phyloP scores from a whole-genome alignment of 805 yeast genomes.

The Yamadazyma nakazawae region DNA sequence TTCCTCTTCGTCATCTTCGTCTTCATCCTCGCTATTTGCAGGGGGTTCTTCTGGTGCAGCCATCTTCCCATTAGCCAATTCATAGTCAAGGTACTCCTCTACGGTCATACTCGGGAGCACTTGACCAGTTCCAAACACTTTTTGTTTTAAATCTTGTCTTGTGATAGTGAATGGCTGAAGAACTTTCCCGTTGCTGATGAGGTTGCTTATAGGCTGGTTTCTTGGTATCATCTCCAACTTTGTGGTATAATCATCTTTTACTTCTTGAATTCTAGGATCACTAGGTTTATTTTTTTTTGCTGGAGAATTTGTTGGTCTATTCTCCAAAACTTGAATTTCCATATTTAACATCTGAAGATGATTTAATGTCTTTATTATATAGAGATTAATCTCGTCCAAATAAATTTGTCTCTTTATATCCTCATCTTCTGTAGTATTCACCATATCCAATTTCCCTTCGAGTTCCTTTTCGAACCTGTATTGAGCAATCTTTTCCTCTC shows the following conservation, averaged over 20 bases:
- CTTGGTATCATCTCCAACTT: constrained; percentile 51
- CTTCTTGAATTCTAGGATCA: neutral
- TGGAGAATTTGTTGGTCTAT: constrained; percentile 27
- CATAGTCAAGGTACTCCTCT: constrained; percentile 87
- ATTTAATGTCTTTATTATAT: constrained; percentile 51
- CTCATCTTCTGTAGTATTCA: constrained; percentile 48
- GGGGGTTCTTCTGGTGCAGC: constrained; percentile 42
- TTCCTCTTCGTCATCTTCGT: constrained; percentile 53
- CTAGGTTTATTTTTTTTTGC: constrained; percentile 6
- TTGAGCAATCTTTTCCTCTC: constrained; percentile 72
- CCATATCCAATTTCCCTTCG: constrained; percentile 33
- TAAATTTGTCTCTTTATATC: constrained; percentile 57
- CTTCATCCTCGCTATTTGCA: constrained; percentile 35
- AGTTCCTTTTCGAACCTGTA: constrained; percentile 60
- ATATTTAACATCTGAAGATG: constrained; percentile 55
- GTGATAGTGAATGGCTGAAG: constrained; percentile 80
- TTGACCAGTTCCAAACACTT: constrained; percentile 91
- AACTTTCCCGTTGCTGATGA: constrained; percentile 74
- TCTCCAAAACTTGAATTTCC: constrained; percentile 63
- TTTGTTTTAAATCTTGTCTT: constrained; percentile 52
- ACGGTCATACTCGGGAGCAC: constrained; percentile 90
- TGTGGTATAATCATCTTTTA: constrained; percentile 49
- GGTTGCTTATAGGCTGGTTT: constrained; percentile 22
- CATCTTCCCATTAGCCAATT: constrained; percentile 81
- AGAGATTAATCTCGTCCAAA: constrained; percentile 51